phyloP scores from a whole-genome alignment of 805 yeast species.

The Teunomyces cretensis region DNA sequence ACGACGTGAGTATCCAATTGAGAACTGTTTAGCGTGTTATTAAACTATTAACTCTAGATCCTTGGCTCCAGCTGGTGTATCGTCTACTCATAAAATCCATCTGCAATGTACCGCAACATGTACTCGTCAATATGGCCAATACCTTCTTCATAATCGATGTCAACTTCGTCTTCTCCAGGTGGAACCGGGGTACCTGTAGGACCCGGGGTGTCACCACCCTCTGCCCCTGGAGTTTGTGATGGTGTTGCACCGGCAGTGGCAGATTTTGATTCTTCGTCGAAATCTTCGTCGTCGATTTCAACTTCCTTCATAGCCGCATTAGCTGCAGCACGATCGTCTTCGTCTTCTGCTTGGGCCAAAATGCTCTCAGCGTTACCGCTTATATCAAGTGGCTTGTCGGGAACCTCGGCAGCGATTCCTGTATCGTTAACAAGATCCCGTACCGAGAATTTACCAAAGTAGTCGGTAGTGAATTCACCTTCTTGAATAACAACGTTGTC shows the following conservation, averaged over 20 bases:
- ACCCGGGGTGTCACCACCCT: conserved; percentile 11
- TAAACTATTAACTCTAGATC: conserved; percentile 3
- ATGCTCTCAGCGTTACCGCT: conserved; percentile 51
- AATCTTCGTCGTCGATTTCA: conserved; percentile 82
- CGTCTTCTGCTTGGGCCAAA: conserved; percentile 93
- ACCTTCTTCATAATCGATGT: conserved; percentile 56
- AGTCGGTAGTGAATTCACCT: conserved; percentile 97
- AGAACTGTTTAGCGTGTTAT: not conserved
- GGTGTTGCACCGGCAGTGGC: conserved; percentile 26
- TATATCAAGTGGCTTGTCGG: conserved; percentile 40
- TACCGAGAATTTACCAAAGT: conserved; percentile 83
- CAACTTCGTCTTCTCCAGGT: conserved; percentile 19
- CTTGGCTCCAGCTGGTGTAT: too few species aligned
- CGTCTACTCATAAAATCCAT: conserved; percentile 56
- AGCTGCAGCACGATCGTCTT: conserved; percentile 87
- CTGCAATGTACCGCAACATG: conserved; percentile 88
- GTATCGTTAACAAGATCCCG: conserved; percentile 77
- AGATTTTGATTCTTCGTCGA: conserved; percentile 48
- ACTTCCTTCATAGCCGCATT: conserved; percentile 83
- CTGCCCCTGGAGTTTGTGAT: conserved; percentile 29
- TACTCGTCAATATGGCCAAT: conserved; percentile 91
- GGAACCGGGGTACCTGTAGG: conserved; percentile 6
- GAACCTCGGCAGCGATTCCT: conserved; percentile 31
- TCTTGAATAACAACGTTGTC: conserved; percentile 96
- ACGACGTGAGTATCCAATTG: too few species aligned